Conservation (phyloP, 2,329 filamentous ascomycete species). For the Aureobasidium pullulans region DNA sequence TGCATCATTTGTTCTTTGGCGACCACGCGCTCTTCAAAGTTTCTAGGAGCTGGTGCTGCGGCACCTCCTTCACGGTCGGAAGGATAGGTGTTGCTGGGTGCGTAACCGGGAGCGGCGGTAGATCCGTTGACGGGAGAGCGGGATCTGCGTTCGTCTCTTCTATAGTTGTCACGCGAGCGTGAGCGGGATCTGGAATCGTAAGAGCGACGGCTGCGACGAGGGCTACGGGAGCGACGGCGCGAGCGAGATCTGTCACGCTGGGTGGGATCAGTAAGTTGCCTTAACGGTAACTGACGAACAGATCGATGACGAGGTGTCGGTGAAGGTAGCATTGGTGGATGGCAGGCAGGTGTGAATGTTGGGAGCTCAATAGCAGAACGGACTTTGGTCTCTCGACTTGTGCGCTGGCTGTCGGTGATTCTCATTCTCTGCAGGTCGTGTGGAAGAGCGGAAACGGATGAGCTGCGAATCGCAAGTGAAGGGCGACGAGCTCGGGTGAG, state of each 20-base stretch:
- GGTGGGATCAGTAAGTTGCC: background rate
- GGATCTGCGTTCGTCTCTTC: conserved; percentile 47
- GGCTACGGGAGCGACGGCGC: conserved; percentile 51
- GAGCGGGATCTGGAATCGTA: conserved; percentile 67
- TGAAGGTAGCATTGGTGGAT: conserved; percentile 6
- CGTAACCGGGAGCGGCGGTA: conserved; percentile 57
- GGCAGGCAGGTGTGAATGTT: background rate
- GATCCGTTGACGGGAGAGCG: conserved; percentile 80
- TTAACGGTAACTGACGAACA: conserved; percentile 2
- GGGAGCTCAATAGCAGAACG: conserved; percentile 3
- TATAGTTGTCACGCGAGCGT: conserved; percentile 60
- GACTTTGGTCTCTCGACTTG: conserved; percentile 6
- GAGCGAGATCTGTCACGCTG: conserved; percentile 81
- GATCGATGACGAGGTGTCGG: background rate
- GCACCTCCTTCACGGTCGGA: conserved; percentile 12
- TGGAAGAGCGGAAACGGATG: background rate
- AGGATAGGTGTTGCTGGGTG: conserved; percentile 39
- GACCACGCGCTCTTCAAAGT: conserved; percentile 72
- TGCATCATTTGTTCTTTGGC: conserved; percentile 96
- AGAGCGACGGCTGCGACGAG: conserved; percentile 49
- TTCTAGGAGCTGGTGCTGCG: conserved; percentile 43
- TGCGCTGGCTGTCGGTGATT: background rate
- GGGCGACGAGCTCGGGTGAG: background rate
- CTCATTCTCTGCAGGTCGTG: background rate
- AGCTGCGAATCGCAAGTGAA: background rate